Evolutionary conservation across 176 grass and related monocot species (phyloP), one percentile per base, ranked within the genome.

Genomic region (Carex littledalei): DNA sequence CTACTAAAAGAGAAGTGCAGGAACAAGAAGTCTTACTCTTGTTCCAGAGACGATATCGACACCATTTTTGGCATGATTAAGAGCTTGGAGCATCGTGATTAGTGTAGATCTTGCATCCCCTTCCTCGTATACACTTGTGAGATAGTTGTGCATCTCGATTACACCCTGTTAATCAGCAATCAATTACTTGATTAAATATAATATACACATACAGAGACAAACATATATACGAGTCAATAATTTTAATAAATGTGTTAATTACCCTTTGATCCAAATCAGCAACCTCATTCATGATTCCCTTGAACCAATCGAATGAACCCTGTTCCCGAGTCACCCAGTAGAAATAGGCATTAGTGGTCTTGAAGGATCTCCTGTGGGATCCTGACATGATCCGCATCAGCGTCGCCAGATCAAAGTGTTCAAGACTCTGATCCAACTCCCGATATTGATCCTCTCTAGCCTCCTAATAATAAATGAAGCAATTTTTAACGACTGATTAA

Each of bases 321-420:
- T 86, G 84, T 37, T 86, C 84, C n/a, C 84, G 84, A 18, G 84
- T 86, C 53, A 86, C 84, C 84, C 84, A 86, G 10, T 86, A 86
- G 56, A 86, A 86, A 66, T 86, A 86, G n/a, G 84, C 84, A 79
- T 65, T 86, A 22, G 72, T 35, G 5, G 84, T 86, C 41, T 86
- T 86, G 10, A 86, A 63, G 5, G 58, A 29, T 79, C 73, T 78
- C 20, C 35, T 66, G 56, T 37, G 67, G 56, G 84, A 63, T 82
- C 15, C 57, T 9, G 50, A 56, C 58, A 69, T 75, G 39, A 79
- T 31, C 12, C 17, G 57, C 58, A 86, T 61, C 56, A 86, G 53
- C 0, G 70, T 86, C 4, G 52, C 70, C 37, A 86, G 71, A 86
- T 86, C 84, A 22, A 86, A 37, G 1, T 79, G 68, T 63, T 79